phyloP scores from a whole-genome alignment of 352 stramenopile genomes.

The Pythium phragmiticola region DNA sequence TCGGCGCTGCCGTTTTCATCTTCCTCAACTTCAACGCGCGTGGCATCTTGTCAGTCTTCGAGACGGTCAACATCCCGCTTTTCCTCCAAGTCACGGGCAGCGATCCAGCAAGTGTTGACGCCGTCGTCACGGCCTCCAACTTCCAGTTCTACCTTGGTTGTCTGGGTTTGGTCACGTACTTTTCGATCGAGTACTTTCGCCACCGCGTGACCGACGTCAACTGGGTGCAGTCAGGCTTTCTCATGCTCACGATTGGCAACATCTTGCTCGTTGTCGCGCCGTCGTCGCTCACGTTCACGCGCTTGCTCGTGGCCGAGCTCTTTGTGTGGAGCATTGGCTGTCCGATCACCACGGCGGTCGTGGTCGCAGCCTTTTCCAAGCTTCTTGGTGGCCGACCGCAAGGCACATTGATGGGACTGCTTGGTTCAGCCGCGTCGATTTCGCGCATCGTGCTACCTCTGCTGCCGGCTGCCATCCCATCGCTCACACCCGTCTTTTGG shows the following conservation, averaged over 20 bases:
- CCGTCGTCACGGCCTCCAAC: conserved; percentile 70
- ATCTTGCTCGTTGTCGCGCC: conserved; percentile 50
- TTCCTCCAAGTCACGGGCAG: conserved; percentile 69
- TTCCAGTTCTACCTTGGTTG: conserved; percentile 83
- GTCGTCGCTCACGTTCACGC: conserved; percentile 43
- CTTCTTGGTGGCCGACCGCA: conserved; percentile 70
- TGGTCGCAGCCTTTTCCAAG: conserved; percentile 76
- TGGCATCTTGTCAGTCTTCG: conserved; percentile 78
- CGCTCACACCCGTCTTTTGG: conserved; percentile 71
- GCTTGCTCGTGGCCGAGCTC: conserved; percentile 53
- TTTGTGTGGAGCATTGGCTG: conserved; percentile 82
- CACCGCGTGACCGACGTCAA: conserved; percentile 62
- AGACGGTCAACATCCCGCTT: conserved; percentile 83
- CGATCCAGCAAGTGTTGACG: conserved; percentile 45
- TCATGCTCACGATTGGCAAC: conserved; percentile 62
- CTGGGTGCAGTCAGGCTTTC: conserved; percentile 71
- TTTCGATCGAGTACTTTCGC: conserved; percentile 78
- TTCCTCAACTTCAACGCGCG: conserved; percentile 78
- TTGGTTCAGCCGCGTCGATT: conserved; percentile 69
- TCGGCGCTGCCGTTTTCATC: conserved; percentile 74
- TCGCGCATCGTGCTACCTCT: conserved; percentile 77
- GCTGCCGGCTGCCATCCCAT: conserved; percentile 60
- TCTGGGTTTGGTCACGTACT: conserved; percentile 72
- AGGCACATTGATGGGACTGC: conserved; percentile 76
- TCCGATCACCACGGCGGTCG: conserved; percentile 73